Evolutionary conservation across 495 filamentous ascomycete genomes (phyloP).

Genomic region (Immersiella caudata): DNA sequence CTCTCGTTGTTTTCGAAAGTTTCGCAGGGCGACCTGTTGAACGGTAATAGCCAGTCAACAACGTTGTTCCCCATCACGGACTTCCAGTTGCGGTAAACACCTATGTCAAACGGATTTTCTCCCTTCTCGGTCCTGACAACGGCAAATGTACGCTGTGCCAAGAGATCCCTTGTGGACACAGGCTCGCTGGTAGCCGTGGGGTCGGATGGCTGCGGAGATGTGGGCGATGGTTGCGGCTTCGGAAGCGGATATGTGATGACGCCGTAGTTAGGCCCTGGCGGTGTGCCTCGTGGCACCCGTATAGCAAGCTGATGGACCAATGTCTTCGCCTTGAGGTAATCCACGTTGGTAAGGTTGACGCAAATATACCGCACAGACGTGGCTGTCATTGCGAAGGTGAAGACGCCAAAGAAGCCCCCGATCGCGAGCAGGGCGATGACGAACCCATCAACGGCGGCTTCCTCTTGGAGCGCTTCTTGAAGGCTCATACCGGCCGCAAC

Average conservation of each 20-base stretch:
- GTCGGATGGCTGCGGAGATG: conserved; percentile 19
- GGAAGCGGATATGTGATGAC: conserved; percentile 48
- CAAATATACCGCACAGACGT: conserved; percentile 70
- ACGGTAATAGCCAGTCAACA: conserved; percentile 73
- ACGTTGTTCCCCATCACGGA: conserved; percentile 72
- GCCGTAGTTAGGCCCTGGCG: conserved; percentile 41
- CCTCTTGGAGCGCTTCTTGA: conserved; percentile 26
- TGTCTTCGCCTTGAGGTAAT: conserved; percentile 64
- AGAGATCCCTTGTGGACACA: conserved; percentile 18
- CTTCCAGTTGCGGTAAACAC: conserved; percentile 66
- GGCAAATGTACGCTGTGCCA: conserved; percentile 67
- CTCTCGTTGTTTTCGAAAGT: conserved; percentile 51
- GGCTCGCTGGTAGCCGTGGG: neutral
- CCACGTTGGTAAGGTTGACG: conserved; percentile 78
- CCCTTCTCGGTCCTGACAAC: conserved; percentile 72
- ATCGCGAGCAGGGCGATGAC: conserved; percentile 43
- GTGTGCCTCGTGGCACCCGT: conserved; percentile 60
- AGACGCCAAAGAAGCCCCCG: conserved; percentile 71
- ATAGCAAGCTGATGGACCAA: conserved; percentile 76
- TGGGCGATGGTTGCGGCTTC: conserved; percentile 18
- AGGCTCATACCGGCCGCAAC: conserved; percentile 47
- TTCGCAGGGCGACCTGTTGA: conserved; percentile 65
- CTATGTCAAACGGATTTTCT: conserved; percentile 80
- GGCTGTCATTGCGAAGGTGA: conserved; percentile 71
- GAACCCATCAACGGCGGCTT: conserved; percentile 38